Conservation (phyloP, 805 yeast genomes). For the Myxozyma mucilagina region DNA sequence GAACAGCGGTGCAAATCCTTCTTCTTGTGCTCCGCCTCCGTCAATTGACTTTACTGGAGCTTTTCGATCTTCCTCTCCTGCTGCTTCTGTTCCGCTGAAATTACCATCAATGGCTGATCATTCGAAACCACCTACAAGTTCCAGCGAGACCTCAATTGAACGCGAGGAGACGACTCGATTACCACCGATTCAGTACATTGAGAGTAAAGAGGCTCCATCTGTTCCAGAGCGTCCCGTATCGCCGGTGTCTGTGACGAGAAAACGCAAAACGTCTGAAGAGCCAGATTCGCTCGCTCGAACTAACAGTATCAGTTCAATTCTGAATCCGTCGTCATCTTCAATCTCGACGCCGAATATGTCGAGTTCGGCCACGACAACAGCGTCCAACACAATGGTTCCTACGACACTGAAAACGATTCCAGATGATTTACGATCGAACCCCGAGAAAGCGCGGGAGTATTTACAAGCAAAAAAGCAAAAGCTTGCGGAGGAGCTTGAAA, state of each 20-base stretch:
- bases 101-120: conserved; percentile 23
- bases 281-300: conserved; percentile 8
- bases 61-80: conserved; percentile 33
- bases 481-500: conserved; percentile 40
- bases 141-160: not conserved
- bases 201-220: conserved; percentile 5
- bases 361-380: too few relatives aligned
- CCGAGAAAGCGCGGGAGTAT: conserved; percentile 35
- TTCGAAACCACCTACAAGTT: not conserved
- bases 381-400: too few relatives aligned
- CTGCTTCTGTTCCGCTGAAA: conserved; percentile 13
- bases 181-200: conserved; percentile 18
- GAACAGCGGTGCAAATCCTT: conserved; percentile 1
- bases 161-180: conserved; percentile 14
- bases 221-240: not conserved
- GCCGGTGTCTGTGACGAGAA: conserved; percentile 2
- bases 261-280: conserved; percentile 3
- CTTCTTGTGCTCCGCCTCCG: conserved; percentile 14
- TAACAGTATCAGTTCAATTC: conserved; percentile 29
- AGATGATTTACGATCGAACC: conserved; percentile 1
- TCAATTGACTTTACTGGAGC: conserved; percentile 46
- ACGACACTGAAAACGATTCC: not conserved
- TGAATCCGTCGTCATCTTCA: conserved; percentile 20
- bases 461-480: conserved; percentile 39
- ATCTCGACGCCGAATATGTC: not conserved